Conservation (phyloP, 805 yeast species). For the Debaryomyces castellii region DNA sequence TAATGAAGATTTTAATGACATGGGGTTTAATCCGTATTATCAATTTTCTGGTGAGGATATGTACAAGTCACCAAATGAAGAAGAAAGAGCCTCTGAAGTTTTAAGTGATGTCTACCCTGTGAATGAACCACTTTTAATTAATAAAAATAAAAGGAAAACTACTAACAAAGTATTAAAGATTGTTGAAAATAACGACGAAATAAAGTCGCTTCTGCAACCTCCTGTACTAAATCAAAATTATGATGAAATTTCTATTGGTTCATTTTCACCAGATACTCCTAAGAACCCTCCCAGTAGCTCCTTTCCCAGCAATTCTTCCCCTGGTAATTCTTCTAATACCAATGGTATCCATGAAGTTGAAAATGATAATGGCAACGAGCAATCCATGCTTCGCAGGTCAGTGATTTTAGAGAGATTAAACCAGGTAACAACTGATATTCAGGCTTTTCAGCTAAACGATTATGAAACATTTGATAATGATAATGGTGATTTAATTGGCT, state of each 20-base stretch:
- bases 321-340: conserved; percentile 3
- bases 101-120: conserved; percentile 39
- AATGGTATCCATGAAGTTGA: conserved; percentile 3
- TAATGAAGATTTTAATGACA: background rate
- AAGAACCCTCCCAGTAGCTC: conserved; percentile 6
- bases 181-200: background rate
- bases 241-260: conserved; percentile 34
- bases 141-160: conserved; percentile 19
- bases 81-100: conserved; percentile 40
- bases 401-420: conserved; percentile 36
- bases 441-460: conserved; percentile 25
- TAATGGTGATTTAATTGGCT: background rate
- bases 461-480: conserved; percentile 10
- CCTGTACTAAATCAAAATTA: background rate
- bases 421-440: conserved; percentile 39
- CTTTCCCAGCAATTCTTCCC: conserved; percentile 8
- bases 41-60: conserved; percentile 18
- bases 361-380: conserved; percentile 8
- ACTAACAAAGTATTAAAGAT: background rate
- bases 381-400: conserved; percentile 28
- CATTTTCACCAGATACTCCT: conserved; percentile 39
- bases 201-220: background rate
- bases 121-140: conserved; percentile 34
- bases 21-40: background rate
- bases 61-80: conserved; percentile 13